Percentiles rank a stretch among this genome's conserved stretches.
phyloP scores from a whole-genome alignment of 176 grass and related monocot species.

The Puya raimondii region DNA sequence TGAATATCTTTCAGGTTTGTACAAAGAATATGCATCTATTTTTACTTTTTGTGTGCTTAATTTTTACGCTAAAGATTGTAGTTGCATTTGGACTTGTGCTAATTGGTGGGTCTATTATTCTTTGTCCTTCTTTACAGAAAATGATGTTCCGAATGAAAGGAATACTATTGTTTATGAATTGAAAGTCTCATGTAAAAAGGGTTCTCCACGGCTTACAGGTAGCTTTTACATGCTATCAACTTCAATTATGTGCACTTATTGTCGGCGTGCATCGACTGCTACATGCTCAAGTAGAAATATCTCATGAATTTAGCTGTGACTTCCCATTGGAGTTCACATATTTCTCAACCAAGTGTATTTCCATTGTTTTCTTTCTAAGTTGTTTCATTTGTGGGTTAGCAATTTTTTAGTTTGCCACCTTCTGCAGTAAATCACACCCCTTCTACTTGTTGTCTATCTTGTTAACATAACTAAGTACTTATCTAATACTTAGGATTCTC shows the following conservation, averaged over 20 bases:
- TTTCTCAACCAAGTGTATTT: not conserved
- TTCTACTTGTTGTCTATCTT: not conserved
- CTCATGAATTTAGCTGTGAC: not conserved
- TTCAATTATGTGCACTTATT: not conserved
- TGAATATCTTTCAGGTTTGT: conserved; percentile 69
- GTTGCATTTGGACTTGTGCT: not conserved
- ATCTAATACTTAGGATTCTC: not conserved
- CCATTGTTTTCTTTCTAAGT: not conserved
- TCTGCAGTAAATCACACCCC: not conserved
- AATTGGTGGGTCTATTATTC: conserved; percentile 7
- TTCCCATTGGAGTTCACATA: not conserved
- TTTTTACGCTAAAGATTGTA: not conserved
- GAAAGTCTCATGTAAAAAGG: conserved; percentile 54
- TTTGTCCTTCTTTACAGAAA: conserved; percentile 36
- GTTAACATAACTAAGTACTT: not conserved
- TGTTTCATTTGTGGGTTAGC: not conserved
- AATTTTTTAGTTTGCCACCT: not conserved
- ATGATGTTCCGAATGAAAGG: conserved; percentile 79
- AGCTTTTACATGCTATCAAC: conserved; percentile 14
- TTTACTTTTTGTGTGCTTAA: not conserved
- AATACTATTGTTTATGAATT: conserved; percentile 90
- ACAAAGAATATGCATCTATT: not conserved
- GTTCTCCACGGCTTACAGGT: conserved; percentile 61
- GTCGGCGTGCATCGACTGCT: not conserved
- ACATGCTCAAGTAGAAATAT: not conserved